Conservation (phyloP, 2,329 filamentous ascomycete genomes). For the Diaporthe citri region DNA sequence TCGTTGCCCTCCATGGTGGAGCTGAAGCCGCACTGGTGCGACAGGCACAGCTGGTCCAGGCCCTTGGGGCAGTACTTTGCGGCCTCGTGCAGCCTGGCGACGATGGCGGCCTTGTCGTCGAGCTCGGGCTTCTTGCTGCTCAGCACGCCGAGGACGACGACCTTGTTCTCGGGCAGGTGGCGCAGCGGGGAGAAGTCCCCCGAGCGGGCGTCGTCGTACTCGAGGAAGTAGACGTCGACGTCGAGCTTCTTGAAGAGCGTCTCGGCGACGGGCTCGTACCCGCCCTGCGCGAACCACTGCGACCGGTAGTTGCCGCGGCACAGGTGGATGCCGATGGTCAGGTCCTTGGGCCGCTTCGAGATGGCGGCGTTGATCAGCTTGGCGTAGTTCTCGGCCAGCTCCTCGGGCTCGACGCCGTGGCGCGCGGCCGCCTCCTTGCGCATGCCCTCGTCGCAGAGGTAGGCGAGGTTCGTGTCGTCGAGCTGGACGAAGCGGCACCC, state of each 20-base stretch:
- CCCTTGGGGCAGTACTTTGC: constrained; percentile 62
- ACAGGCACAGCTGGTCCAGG: constrained; percentile 67
- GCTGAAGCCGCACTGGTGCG: constrained; percentile 70
- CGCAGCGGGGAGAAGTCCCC: constrained; percentile 68
- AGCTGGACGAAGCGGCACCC: constrained; percentile 69
- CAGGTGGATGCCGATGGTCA: constrained; percentile 69
- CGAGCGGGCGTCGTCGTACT: constrained; percentile 68
- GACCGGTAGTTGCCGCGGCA: constrained; percentile 69
- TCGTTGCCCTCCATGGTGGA: constrained; percentile 70
- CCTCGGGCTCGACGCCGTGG: constrained; percentile 62
- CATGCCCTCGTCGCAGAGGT: constrained; percentile 69
- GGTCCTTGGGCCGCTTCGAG: constrained; percentile 63
- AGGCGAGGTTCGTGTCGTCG: constrained; percentile 71
- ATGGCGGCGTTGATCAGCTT: constrained; percentile 67
- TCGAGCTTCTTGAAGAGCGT: constrained; percentile 60
- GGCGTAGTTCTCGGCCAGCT: constrained; percentile 64
- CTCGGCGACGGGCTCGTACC: constrained; percentile 64
- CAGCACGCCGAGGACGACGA: constrained; percentile 68
- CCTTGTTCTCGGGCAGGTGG: constrained; percentile 66
- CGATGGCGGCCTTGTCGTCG: constrained; percentile 58
- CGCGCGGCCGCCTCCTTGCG: constrained; percentile 63
- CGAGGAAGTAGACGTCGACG: constrained; percentile 69
- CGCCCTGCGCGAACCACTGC: constrained; percentile 69
- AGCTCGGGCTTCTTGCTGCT: constrained; percentile 69
- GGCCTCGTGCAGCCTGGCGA: constrained; percentile 58